Conservation (phyloP, 768 basidiomycete species). For the Hygrophoropsis aurantiaca region DNA sequence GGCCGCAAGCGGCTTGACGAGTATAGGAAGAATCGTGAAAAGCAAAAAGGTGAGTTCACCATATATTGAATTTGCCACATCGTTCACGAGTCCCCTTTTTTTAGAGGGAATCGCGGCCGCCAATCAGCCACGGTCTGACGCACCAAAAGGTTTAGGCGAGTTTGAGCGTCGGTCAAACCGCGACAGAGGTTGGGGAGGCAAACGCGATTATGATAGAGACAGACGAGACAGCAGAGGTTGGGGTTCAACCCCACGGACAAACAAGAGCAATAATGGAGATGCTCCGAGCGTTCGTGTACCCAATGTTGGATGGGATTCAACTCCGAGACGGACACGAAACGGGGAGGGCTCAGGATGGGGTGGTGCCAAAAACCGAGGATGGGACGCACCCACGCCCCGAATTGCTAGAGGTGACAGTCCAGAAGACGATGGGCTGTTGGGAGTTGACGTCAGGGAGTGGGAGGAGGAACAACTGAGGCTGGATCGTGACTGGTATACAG, state of each 20-base stretch:
- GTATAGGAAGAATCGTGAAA: conserved; percentile 66
- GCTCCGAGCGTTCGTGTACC: conserved; percentile 87
- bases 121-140: conserved; percentile 55
- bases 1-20: conserved; percentile 77
- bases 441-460: conserved; percentile 86
- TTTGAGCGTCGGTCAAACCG: conserved; percentile 93
- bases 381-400: conserved; percentile 87
- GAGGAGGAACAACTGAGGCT: conserved; percentile 92
- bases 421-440: conserved; percentile 63
- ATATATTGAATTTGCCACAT: background rate
- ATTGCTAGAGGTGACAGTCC: conserved; percentile 65
- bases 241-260: conserved; percentile 64
- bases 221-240: conserved; percentile 36
- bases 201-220: conserved; percentile 36
- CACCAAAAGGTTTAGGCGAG: conserved; percentile 81
- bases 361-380: conserved; percentile 48
- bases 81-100: background rate
- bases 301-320: conserved; percentile 93
- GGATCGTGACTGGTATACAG: conserved; percentile 96
- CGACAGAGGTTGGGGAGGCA: conserved; percentile 48
- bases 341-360: conserved; percentile 70
- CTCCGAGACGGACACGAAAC: conserved; percentile 60
- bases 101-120: conserved; percentile 72
- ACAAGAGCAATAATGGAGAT: conserved; percentile 52
- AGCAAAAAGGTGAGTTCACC: conserved; percentile 53